phyloP scores from a whole-genome alignment of 2,329 filamentous ascomycete genomes.

The Fusarium camptoceras region DNA sequence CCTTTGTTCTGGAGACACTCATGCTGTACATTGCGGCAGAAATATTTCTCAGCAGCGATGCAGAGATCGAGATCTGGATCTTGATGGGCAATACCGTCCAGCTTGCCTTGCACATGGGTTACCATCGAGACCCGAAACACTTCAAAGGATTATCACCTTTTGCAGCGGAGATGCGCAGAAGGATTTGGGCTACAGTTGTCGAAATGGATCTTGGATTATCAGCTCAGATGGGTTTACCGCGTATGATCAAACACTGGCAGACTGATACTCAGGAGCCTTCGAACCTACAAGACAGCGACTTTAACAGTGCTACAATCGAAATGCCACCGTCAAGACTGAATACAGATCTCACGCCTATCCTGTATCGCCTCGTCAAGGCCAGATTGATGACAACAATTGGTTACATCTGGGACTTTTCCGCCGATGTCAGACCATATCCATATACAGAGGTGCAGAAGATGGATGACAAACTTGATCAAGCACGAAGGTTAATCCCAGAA shows the following conservation, averaged over 20 bases:
- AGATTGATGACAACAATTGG: background rate
- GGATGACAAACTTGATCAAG: slow-evolving; percentile 1
- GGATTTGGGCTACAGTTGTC: slow-evolving; percentile 56
- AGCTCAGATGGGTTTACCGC: slow-evolving; percentile 59
- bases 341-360: slow-evolving; percentile 6
- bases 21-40: slow-evolving; percentile 52
- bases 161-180: slow-evolving; percentile 59
- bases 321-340: background rate
- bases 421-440: slow-evolving; percentile 3
- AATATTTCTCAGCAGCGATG: slow-evolving; percentile 46
- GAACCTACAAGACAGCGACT: slow-evolving; percentile 59
- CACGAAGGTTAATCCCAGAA: slow-evolving; percentile 4
- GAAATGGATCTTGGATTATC: slow-evolving; percentile 58
- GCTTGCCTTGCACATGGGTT: slow-evolving; percentile 55
- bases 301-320: slow-evolving; percentile 43
- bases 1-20: slow-evolving; percentile 56
- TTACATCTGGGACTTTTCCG: slow-evolving; percentile 15
- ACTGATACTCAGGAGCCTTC: slow-evolving; percentile 57
- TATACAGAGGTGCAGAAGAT: slow-evolving; percentile 8
- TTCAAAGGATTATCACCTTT: slow-evolving; percentile 56
- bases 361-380: slow-evolving; percentile 20
- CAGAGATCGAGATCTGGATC: slow-evolving; percentile 51
- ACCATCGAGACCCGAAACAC: slow-evolving; percentile 58
- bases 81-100: slow-evolving; percentile 51
- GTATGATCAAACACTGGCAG: slow-evolving; percentile 55